Base-by-base conservation (phyloP, 1,284 basidiomycete genomes). In the Caloboletus inedulis region DNA sequence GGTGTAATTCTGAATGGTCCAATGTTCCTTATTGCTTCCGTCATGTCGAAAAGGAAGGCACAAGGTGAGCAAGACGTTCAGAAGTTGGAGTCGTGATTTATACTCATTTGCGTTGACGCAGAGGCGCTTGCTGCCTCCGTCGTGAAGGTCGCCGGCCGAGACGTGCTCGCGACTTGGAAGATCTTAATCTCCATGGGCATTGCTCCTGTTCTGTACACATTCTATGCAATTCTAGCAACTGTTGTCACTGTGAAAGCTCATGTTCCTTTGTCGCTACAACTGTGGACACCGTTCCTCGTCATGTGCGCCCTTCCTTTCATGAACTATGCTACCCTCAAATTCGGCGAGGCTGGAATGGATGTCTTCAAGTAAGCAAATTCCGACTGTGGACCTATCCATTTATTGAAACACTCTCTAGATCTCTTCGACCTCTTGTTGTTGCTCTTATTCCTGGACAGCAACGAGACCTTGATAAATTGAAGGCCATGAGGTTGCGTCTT, bases 111-210 rank as follows among this genome's bases (percentile, higher is more conserved):
- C 34, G 33, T 39, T 18, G 23, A 48, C 7, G 18, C 69, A 95
- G 96, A 98, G 82, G 97, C 97, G 3, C 85, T 99, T 52, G 96
- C 94, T 39, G 94, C 91, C 8, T 98, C 96, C 12, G 88, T 85
- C 10, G 97, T 99, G 69, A 99, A 99, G 74, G 84, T 99, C 53
- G 91, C 91, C 33, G 97, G 88, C 27, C 84, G 92, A 45, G 97
- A 99, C 68, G 97, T 99, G 13, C 77, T 99, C 16, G 97, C 94
- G 0, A 95, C 95, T 3, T 99, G 97, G 97, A 99, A 99, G 70
- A 86, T 99, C 30, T 81, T 99, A 43, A 95, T 99, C 49, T 96
- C 94, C 12, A 77, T 99, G 47, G 97, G 89, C 21, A 77, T 94
- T 35, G 89, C 93, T 7, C 96, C 97, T 7, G 74, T 97, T 7